Evolutionary conservation across 176 grass and related monocot species (phyloP).

Genomic region (Aegilops speltoides): DNA sequence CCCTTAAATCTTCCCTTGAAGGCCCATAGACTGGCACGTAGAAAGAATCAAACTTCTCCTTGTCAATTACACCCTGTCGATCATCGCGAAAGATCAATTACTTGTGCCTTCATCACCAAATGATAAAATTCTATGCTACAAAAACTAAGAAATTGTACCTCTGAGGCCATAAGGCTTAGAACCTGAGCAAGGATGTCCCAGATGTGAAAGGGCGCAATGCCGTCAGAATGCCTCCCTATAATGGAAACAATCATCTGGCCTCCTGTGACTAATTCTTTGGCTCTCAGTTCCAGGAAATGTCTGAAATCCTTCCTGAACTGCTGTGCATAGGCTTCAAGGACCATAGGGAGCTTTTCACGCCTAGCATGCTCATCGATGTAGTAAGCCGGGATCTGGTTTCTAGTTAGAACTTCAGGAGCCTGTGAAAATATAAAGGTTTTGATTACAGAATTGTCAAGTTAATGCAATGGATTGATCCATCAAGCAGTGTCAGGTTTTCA

Average conservation of each 20-base stretch:
- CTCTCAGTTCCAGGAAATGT: background rate
- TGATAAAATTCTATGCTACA: background rate
- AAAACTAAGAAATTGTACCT: background rate
- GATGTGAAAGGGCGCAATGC: background rate
- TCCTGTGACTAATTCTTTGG: background rate
- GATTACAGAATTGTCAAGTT: background rate
- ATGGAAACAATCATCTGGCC: background rate
- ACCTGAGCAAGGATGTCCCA: background rate
- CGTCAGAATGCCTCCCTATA: background rate
- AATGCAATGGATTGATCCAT: background rate
- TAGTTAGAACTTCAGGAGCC: background rate
- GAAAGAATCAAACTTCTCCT: too few relatives aligned
- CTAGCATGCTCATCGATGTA: background rate
- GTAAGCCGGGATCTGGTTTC: background rate
- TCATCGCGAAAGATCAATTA: too few relatives aligned
- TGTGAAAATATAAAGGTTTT: background rate
- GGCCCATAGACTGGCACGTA: too few relatives aligned
- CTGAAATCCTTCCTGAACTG: slow-evolving; percentile 8
- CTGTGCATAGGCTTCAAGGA: background rate
- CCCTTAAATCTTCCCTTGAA: too few relatives aligned
- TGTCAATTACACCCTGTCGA: too few relatives aligned
- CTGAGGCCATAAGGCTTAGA: background rate
- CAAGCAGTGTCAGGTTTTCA: background rate
- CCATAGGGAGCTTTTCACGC: background rate
- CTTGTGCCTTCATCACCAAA: too few relatives aligned